These are phyloP conservation scores for Xylariaceae sp. DNA, from an alignment of 2,329 filamentous ascomycete genomes.

Conservation along the genomic window DNA sequence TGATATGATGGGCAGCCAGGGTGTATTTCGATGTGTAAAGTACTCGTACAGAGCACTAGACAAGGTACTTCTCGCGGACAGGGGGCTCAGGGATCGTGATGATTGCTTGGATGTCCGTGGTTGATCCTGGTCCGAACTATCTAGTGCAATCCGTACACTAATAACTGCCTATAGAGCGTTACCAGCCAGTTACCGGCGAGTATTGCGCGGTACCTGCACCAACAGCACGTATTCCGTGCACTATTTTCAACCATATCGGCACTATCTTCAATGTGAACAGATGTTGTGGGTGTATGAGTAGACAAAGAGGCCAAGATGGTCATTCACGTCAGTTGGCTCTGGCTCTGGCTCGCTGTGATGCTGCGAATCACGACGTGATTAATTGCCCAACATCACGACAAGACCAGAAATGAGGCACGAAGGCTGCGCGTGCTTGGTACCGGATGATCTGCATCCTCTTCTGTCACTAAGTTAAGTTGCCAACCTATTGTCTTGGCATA, in stretches of 20 bases:
- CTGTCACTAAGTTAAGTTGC: conserved; percentile 13
- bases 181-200: too few species aligned
- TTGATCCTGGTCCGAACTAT: conserved; percentile 20
- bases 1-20: conserved; percentile 25
- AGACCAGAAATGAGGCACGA: neutral
- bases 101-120: conserved; percentile 23
- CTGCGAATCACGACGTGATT: neutral
- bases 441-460: conserved; percentile 14
- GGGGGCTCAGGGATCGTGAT: conserved; percentile 24
- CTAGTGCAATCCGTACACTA: neutral
- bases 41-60: neutral
- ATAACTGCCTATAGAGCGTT: neutral
- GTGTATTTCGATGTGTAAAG: conserved; percentile 15
- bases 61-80: conserved; percentile 10
- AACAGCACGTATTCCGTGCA: neutral
- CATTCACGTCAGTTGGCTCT: conserved; percentile 1
- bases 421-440: neutral
- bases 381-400: neutral
- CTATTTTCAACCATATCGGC: neutral
- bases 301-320: neutral
- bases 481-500: conserved; percentile 29
- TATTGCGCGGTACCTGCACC: neutral
- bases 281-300: neutral
- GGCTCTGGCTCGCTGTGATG: neutral
- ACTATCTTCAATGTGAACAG: neutral